These are phyloP conservation scores for Skeletonema potamos DNA, from an alignment of 108 stramenopile species.

Conservation along the genomic window DNA sequence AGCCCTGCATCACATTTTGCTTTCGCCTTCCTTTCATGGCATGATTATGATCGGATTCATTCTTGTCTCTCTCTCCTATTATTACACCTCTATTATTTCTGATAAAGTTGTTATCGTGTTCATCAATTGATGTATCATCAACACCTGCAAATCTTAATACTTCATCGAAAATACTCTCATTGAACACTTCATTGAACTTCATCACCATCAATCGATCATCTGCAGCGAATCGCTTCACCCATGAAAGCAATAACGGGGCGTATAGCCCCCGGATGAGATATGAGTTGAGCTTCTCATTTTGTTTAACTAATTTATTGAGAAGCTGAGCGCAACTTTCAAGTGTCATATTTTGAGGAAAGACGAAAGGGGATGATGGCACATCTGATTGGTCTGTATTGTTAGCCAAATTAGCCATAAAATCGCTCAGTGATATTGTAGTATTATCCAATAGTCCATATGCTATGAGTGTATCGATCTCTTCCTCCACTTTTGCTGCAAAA, in stretches of 20 bases:
- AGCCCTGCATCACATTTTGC: not conserved
- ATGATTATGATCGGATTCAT: not conserved
- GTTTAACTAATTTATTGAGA: not conserved
- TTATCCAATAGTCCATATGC: not conserved
- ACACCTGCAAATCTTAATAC: conserved; percentile 10
- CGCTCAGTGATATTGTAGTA: not conserved
- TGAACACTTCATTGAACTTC: not conserved
- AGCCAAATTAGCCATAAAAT: not conserved
- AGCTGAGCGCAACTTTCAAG: not conserved
- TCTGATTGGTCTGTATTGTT: not conserved
- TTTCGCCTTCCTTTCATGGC: not conserved
- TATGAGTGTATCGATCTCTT: conserved; percentile 3
- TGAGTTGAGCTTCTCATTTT: not conserved
- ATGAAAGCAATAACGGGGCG: conserved; percentile 7
- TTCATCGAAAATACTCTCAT: not conserved
- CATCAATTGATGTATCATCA: not conserved
- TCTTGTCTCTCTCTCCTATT: not conserved
- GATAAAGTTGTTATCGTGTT: not conserved
- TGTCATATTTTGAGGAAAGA: not conserved
- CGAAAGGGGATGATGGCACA: not conserved
- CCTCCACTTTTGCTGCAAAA: not conserved
- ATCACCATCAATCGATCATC: conserved; percentile 17
- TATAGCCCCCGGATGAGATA: conserved; percentile 6
- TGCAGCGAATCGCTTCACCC: conserved; percentile 2
- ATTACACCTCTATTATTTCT: not conserved